Evolutionary conservation across 208 protist species (phyloP), one percentile per base, ranked within the genome.

Genomic region (Tritrichomonas musculus): DNA sequence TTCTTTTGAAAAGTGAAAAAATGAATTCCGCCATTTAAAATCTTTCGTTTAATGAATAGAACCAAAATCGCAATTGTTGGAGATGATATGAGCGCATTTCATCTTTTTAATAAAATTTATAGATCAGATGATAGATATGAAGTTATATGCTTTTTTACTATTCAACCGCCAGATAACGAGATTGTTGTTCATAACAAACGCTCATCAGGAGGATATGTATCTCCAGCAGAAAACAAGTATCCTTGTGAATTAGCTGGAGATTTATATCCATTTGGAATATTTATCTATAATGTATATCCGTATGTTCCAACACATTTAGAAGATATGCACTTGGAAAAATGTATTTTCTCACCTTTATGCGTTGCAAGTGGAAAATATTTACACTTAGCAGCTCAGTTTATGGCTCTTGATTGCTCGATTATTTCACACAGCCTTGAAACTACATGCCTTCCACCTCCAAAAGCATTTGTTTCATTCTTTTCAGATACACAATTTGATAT

Each of bases 391-490:
- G 33, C 73, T n/a, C 73, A 82, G 50, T 82, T 33, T 53, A 8
- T 82, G 0, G 73, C 73, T 82, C 14, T 41, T 9, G 73, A 36
- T 53, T 82, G 73, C 41, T 20, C n/a, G 13, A 41, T 82, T 50
- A 50, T 82, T 82, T 50, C 41, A n/a, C 73, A 82, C 41, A 82
- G 41, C 41, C 50, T 82, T 53, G 73, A 82, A 47, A 33, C n/a
- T 20, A 82, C 73, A 33, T 30, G 41, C 47, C 73, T 82, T 44
- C n/a, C 33, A 30, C 73, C 73, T n/a, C 33, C 73, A 30, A 82
- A 82, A 53, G n/a, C 73, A n/a, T 82, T 82, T n/a, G 73, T 53
- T 82, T 82, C 73, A 50, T 82, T 47, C 50, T 82, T 82, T 25
- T 82, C 73, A 50, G 73, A 82, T 82, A 53, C 41, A 20, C 73